A percentile compares a stretch with the other conserved stretches of the same genome.
Evolutionary conservation across 306 rosid species (phyloP).

Genomic region (Vicia sativa): DNA sequence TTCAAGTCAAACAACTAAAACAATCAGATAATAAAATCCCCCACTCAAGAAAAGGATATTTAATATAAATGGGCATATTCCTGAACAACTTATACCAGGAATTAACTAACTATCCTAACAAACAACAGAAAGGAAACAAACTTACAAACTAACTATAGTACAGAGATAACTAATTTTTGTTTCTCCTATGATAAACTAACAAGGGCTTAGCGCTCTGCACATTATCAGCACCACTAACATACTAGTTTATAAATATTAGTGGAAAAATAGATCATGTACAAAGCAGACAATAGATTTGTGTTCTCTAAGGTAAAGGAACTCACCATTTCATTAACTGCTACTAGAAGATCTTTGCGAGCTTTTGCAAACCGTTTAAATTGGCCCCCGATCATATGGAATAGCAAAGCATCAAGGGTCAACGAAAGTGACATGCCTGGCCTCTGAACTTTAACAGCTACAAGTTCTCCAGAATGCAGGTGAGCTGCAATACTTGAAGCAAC

Average conservation of each 20-base stretch:
- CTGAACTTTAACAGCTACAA: slow-evolving; percentile 96
- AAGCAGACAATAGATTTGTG: slow-evolving; percentile 20
- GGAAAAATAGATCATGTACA: slow-evolving; percentile 32
- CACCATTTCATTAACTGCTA: slow-evolving; percentile 96
- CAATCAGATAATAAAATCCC: not conserved
- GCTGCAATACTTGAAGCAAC: slow-evolving; percentile 95
- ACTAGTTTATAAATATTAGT: not conserved
- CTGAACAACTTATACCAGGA: too few relatives aligned
- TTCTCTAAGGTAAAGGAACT: slow-evolving; percentile 41
- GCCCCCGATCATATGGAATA: slow-evolving; percentile 95
- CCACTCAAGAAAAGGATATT: too few relatives aligned
- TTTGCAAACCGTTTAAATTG: slow-evolving; percentile 86
- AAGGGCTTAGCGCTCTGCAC: too few relatives aligned
- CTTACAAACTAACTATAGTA: too few relatives aligned
- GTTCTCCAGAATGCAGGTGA: slow-evolving; percentile 94
- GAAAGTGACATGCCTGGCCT: slow-evolving; percentile 94
- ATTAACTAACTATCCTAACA: too few relatives aligned
- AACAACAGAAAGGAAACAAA: too few relatives aligned
- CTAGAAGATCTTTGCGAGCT: slow-evolving; percentile 90
- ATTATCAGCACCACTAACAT: too few relatives aligned
- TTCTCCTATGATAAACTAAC: too few relatives aligned
- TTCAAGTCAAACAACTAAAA: not conserved
- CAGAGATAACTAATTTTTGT: too few relatives aligned
- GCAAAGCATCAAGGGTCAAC: slow-evolving; percentile 94
- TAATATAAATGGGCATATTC: too few relatives aligned